phyloP scores from a whole-genome alignment of 345 rosid species.

The Chamaenerion angustifolium region DNA sequence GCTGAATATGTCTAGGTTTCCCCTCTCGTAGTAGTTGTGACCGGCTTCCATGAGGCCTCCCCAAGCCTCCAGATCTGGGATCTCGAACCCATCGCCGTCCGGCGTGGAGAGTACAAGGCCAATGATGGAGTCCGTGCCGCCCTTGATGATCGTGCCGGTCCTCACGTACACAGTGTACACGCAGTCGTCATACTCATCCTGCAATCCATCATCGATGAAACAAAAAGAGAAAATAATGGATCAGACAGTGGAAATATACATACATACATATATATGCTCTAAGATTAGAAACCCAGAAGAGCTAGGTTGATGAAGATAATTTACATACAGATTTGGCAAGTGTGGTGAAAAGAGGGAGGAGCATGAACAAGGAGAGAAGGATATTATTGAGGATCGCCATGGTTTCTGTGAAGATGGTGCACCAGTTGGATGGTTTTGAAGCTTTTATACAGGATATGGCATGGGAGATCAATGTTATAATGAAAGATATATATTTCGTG shows the following conservation, averaged over 20 bases:
- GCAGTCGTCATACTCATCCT: constrained; percentile 53
- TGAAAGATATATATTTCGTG: too few species aligned
- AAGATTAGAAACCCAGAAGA: background rate
- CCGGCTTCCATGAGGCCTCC: constrained; percentile 76
- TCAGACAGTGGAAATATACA: too few species aligned
- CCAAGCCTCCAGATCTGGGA: constrained; percentile 48
- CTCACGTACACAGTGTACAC: constrained; percentile 57
- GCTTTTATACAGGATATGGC: background rate
- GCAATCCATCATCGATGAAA: background rate
- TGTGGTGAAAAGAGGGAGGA: constrained; percentile 1
- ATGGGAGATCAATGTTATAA: too few species aligned
- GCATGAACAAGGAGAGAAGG: constrained; percentile 1
- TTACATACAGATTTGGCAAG: background rate
- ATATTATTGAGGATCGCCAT: background rate
- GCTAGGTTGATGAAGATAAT: too few species aligned
- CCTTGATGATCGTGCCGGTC: constrained; percentile 72
- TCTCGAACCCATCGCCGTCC: constrained; percentile 26
- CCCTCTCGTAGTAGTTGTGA: constrained; percentile 77
- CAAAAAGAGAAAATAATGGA: too few species aligned
- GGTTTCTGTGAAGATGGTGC: background rate
- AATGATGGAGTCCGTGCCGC: constrained; percentile 65
- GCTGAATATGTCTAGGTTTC: constrained; percentile 79
- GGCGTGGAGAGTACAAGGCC: constrained; percentile 35
- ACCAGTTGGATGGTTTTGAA: background rate
- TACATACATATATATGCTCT: background rate